Evolutionary conservation across 2,329 filamentous ascomycete species (phyloP), one percentile per base, ranked within the genome.

Genomic region (Rhinocladiella similis): DNA sequence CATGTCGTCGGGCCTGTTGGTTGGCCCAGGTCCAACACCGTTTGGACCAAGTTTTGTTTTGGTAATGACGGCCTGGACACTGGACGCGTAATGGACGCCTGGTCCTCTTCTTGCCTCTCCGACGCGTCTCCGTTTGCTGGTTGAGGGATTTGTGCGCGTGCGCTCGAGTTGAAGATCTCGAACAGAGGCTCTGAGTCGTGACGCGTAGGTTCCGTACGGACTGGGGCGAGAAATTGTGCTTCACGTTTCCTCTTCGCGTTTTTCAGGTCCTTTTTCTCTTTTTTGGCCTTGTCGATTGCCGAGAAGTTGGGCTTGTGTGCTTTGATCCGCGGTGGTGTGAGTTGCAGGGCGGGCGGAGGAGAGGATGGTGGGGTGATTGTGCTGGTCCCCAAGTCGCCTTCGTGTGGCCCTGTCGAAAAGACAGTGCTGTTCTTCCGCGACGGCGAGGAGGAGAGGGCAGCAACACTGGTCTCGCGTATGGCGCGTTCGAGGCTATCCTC

Each of bases 11-110:
- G 77, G 38, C 76, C 73, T 9, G 61, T 57, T 10, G 53, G 53
- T 49, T 65, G 63, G 2, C 82, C 83, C 12, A 86, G 73, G 63
- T 84, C 82, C 57, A 87, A 77, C 63, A 84, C 81, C 75, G 83
- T 83, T 66, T 87, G 84, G 48, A 79, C 79, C 56, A 85, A 65
- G 66, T 61, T 69, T 46, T 54, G 53, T 53, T 64, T 64, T 13
- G 61, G 60, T 25, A 49, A 47, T 10, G 54, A 27, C 10, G 52
- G 48, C 39, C 47, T 53, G 5, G 60, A 47, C 18, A 46, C 52
- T 33, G 54, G 51, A n/a, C 47, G 43, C 29, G 47, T 50, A 13
- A 46, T 38, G 29, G 54, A 53, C 22, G 46, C 35, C 13, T 43
- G 51, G 7, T 56, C 41, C 22, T 54, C 47, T 14, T 51, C 52